Percentiles rank a stretch among this genome's conserved stretches.
Conservation (phyloP, 2,329 filamentous ascomycete genomes). For the Colletotrichum endophyticum region DNA sequence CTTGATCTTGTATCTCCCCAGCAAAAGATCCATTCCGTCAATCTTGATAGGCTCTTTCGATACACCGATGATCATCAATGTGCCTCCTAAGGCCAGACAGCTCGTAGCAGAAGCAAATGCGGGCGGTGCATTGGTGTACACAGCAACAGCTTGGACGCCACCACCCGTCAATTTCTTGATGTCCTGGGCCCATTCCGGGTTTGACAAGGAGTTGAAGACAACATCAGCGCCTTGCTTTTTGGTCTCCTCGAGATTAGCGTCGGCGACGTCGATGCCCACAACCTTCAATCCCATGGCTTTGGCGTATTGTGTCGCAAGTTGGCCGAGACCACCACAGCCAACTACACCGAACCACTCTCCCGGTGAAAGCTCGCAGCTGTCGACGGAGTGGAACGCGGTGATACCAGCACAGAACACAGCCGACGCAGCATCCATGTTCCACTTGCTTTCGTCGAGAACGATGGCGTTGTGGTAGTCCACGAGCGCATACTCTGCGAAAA, state of each 20-base stretch:
- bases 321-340: constrained; percentile 48
- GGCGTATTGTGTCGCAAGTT: constrained; percentile 50
- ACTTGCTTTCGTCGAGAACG: constrained; percentile 37
- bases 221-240: constrained; percentile 44
- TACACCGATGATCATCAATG: constrained; percentile 48
- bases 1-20: constrained; percentile 44
- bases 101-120: constrained; percentile 40
- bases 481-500: constrained; percentile 51
- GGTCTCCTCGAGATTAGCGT: constrained; percentile 42
- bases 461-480: constrained; percentile 50
- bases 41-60: constrained; percentile 38
- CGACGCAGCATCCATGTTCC: constrained; percentile 37
- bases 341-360: constrained; percentile 47
- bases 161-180: constrained; percentile 45
- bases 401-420: constrained; percentile 57
- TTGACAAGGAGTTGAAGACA: constrained; percentile 45
- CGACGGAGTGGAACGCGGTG: constrained; percentile 46
- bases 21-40: constrained; percentile 41
- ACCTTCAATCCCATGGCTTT: constrained; percentile 49
- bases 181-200: constrained; percentile 38
- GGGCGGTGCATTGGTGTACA: constrained; percentile 41
- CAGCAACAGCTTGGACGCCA: constrained; percentile 44
- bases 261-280: constrained; percentile 48
- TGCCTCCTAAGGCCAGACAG: constrained; percentile 39
- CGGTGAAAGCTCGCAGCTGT: constrained; percentile 36